Percentiles rank a stretch among this genome's conserved stretches.
Conservation (phyloP, 2,329 filamentous ascomycete genomes). For the Stagonosporopsis cucurbitacearum region DNA sequence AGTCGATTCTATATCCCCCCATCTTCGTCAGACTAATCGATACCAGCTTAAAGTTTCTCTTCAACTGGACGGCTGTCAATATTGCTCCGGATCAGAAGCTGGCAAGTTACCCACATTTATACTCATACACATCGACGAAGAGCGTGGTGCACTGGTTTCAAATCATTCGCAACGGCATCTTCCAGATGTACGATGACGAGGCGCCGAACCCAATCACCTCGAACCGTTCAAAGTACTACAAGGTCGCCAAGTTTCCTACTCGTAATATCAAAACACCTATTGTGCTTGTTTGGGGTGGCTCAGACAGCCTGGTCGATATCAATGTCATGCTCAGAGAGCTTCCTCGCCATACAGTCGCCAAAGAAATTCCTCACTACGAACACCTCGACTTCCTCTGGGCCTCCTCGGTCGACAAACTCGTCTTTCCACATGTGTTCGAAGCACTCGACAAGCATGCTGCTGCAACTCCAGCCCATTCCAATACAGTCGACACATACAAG, state of each 20-base stretch:
- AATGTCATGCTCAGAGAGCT: slow-evolving; percentile 89
- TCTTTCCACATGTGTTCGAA: slow-evolving; percentile 91
- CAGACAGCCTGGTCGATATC: slow-evolving; percentile 93
- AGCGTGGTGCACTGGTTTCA: slow-evolving; percentile 99
- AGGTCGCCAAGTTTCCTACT: slow-evolving; percentile 94
- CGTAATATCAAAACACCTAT: slow-evolving; percentile 97
- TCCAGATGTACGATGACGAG: slow-evolving; percentile 99
- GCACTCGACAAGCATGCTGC: slow-evolving; percentile 73
- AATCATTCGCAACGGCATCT: slow-evolving; percentile 93
- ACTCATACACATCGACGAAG: slow-evolving; percentile 96
- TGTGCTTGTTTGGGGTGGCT: slow-evolving; percentile 90
- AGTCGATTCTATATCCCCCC: slow-evolving; percentile 91
- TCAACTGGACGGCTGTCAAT: slow-evolving; percentile 86
- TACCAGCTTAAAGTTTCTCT: slow-evolving; percentile 78
- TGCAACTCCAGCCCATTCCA: not conserved
- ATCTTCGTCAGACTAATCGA: slow-evolving; percentile 92
- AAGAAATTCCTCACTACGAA: slow-evolving; percentile 89
- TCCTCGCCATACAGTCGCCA: slow-evolving; percentile 82
- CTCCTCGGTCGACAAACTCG: slow-evolving; percentile 78
- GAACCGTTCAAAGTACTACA: slow-evolving; percentile 83
- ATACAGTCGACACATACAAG: slow-evolving; percentile 19
- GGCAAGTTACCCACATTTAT: slow-evolving; percentile 92
- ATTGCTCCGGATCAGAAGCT: slow-evolving; percentile 88
- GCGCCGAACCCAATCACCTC: slow-evolving; percentile 76
- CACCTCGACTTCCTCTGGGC: slow-evolving; percentile 98